Evolutionary conservation across 805 yeast genomes (phyloP), one percentile per base, ranked within the genome.

Genomic region (Blastobotrys attinorum): DNA sequence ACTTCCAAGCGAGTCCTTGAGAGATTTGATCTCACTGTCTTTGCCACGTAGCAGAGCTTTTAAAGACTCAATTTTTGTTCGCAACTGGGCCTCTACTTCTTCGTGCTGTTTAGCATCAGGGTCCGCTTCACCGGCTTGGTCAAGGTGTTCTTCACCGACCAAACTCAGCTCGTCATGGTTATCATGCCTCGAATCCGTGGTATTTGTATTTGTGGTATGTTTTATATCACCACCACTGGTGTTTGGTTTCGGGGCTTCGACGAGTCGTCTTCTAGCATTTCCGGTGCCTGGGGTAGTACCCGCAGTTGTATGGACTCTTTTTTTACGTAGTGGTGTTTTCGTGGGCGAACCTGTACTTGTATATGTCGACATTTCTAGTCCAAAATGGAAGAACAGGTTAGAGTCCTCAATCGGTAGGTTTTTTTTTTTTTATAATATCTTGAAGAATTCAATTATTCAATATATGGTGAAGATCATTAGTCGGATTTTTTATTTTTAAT

Each of bases 41-140:
- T 47, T 47, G 22, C 56, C 56, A 11, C 46, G 32, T n/a, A 53
- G 27, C 20, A 36, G 33, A 11, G 56, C 53, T 16, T 44, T 35
- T 22, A 47, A 27, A 10, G 49, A 38, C 3, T 37, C 44, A 1
- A 53, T 25, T 31, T 53, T 52, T 5, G 45, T 44, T 22, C 22
- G 22, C 16, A 42, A 40, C 22, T 36, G 35, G n/a, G 51, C 54
- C 21, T 22, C 35, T 21, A 43, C 10, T 37, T 31, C 40, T 17
- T 47, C 51, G 33, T 35, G 16, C 4, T 16, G 16, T 20, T 25
- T 13, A 4, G 20, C 33, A 7, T 37, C 40, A 8, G 3, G 6
- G 17, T 25, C 17, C 3, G 25, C 39, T 36, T 36, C 39, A 13
- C 39, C 29, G 18, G 15, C 17, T 36, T 36, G 27, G 27, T 22